Conservation (phyloP, 225 moss, liverwort and hornwort species). For the Physcomitrellopsis africana region DNA sequence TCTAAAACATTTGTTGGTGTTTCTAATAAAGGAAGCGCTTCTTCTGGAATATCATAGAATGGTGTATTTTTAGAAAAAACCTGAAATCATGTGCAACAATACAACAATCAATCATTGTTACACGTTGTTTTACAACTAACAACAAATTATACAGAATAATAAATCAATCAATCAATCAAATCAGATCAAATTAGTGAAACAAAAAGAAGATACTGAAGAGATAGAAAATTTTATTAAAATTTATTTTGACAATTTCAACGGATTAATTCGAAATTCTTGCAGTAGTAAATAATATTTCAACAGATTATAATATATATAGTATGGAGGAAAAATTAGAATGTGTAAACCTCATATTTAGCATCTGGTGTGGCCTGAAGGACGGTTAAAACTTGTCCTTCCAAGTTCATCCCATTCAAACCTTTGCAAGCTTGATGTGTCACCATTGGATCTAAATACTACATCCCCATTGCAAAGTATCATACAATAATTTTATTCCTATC, state of each 20-base stretch:
- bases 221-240: not conserved
- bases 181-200: too few relatives aligned
- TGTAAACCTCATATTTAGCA: slow-evolving; percentile 48
- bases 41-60: slow-evolving; percentile 71
- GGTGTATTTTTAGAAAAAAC: slow-evolving; percentile 40
- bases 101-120: not conserved
- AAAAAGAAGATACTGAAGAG: not conserved
- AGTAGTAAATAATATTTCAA: too few relatives aligned
- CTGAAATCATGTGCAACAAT: slow-evolving; percentile 14
- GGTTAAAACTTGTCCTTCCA: slow-evolving; percentile 63
- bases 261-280: too few relatives aligned
- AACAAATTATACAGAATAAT: too few relatives aligned
- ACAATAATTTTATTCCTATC: not conserved
- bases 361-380: slow-evolving; percentile 69
- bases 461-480: not conserved
- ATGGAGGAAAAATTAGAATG: not conserved
- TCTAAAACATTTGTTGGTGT: slow-evolving; percentile 69
- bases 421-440: slow-evolving; percentile 72
- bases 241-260: too few relatives aligned
- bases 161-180: too few relatives aligned
- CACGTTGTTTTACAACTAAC: too few relatives aligned
- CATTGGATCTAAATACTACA: slow-evolving; percentile 77
- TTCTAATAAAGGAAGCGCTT: slow-evolving; percentile 66
- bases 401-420: slow-evolving; percentile 83
- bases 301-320: too few relatives aligned